phyloP scores from a whole-genome alignment of 2,329 filamentous ascomycete genomes.

The Pleurostoma richardsiae region DNA sequence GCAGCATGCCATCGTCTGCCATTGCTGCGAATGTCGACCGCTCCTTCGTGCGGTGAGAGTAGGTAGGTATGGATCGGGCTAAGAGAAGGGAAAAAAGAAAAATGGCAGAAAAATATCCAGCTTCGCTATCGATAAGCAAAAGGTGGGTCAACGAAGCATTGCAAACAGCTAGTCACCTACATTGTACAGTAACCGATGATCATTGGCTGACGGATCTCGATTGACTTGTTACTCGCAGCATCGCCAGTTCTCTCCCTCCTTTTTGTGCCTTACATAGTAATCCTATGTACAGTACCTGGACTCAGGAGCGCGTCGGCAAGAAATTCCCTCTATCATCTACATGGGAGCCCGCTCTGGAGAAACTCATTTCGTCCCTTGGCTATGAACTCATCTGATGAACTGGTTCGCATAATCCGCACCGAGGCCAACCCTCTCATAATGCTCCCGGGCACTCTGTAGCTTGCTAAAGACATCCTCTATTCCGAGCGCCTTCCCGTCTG shows the following conservation, averaged over 20 bases:
- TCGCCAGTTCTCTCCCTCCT: too few species aligned
- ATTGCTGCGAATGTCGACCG: conserved; percentile 39
- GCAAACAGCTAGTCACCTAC: too few species aligned
- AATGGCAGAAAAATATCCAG: background rate
- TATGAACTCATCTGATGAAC: conserved; percentile 11
- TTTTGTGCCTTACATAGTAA: too few species aligned
- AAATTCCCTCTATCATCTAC: too few species aligned
- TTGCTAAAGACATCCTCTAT: conserved; percentile 28
- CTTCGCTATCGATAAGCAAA: background rate
- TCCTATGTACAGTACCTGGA: too few species aligned
- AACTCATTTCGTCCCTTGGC: too few species aligned
- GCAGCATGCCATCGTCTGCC: conserved; percentile 91
- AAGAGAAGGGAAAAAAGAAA: background rate
- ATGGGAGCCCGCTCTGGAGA: too few species aligned
- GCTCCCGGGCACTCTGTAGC: conserved; percentile 18
- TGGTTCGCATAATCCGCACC: conserved; percentile 20
- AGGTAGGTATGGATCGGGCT: background rate
- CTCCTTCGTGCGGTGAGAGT: background rate
- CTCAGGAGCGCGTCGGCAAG: too few species aligned
- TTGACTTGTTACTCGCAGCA: too few species aligned
- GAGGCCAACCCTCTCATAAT: conserved; percentile 25
- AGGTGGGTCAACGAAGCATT: background rate
- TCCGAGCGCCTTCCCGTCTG: conserved; percentile 20
- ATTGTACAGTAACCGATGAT: too few species aligned
- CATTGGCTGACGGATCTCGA: too few species aligned